Percentiles rank a stretch among this genome's conserved stretches.
These are phyloP conservation scores for Fusarium pseudograminearum DNA, from an alignment of 2,329 filamentous ascomycete genomes.

Conservation along the genomic window DNA sequence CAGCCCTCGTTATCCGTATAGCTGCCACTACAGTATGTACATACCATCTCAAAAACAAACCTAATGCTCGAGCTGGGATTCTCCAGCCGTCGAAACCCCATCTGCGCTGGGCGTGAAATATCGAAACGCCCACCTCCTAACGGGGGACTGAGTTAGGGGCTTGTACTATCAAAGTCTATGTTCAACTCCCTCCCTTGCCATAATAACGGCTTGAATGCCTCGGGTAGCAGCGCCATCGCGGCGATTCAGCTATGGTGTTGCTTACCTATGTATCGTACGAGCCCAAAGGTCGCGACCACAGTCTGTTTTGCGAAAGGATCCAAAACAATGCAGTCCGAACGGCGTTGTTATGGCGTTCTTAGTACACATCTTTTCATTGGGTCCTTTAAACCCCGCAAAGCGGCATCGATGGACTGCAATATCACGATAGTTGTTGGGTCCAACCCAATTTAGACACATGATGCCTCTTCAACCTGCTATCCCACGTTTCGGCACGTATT, in stretches of 20 bases:
- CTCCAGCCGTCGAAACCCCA: conserved; percentile 24
- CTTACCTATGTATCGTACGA: conserved; percentile 46
- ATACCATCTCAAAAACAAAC: conserved; percentile 19
- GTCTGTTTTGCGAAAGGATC: conserved; percentile 33
- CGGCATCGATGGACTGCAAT: conserved; percentile 19
- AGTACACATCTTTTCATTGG: conserved; percentile 16
- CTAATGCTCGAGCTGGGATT: conserved; percentile 21
- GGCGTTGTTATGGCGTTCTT: conserved; percentile 15
- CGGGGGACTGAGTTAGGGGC: conserved; percentile 29
- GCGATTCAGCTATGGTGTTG: conserved; percentile 22
- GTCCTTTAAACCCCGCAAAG: conserved; percentile 14
- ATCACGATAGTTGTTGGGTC: conserved; percentile 19
- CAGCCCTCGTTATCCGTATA: conserved; percentile 20
- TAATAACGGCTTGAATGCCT: conserved; percentile 36
- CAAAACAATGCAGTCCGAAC: conserved; percentile 26
- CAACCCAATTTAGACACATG: conserved; percentile 14
- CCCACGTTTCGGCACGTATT: conserved; percentile 2
- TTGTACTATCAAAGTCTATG: conserved; percentile 24
- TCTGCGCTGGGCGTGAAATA: conserved; percentile 32
- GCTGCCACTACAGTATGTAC: conserved; percentile 1
- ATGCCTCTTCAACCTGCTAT: conserved; percentile 3
- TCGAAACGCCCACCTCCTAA: conserved; percentile 29
- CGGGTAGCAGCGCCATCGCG: conserved; percentile 25
- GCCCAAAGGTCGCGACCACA: conserved; percentile 31
- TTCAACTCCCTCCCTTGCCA: conserved; percentile 28